Conservation (phyloP, 306 rosid species). For the Vigna trinervia region DNA sequence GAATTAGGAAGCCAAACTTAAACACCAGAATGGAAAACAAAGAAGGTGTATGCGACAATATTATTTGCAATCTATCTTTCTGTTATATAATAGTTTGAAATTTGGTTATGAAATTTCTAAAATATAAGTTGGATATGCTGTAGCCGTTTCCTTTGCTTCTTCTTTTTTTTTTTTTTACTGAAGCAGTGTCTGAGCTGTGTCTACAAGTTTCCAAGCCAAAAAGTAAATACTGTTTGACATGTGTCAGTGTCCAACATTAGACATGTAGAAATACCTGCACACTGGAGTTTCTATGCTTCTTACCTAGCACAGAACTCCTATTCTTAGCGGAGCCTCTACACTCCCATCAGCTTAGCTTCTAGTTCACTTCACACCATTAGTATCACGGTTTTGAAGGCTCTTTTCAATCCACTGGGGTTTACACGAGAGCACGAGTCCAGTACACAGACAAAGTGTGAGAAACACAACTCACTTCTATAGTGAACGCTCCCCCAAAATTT, state of each 20-base stretch:
- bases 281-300: no score
- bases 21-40: not conserved
- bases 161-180: no score
- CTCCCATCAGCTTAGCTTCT: slow-evolving; percentile 3
- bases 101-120: not conserved
- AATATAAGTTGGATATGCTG: not conserved
- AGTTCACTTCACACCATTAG: not conserved
- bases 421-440: slow-evolving; percentile 16
- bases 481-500: not conserved
- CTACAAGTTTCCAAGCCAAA: no score
- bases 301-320: not conserved
- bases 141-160: no score
- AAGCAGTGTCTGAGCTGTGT: no score
- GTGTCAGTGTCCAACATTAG: no score
- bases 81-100: no score
- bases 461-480: not conserved
- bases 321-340: slow-evolving; percentile 4
- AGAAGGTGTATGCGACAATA: not conserved
- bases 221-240: no score
- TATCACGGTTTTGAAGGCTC: not conserved
- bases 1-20: not conserved
- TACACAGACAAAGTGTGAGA: not conserved
- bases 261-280: no score
- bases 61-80: not conserved
- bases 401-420: not conserved